A percentile compares a stretch with the other conserved stretches of the same genome.
These are phyloP conservation scores for Proteromonas lacertae DNA, from an alignment of 352 stramenopile genomes.

Conservation along the genomic window DNA sequence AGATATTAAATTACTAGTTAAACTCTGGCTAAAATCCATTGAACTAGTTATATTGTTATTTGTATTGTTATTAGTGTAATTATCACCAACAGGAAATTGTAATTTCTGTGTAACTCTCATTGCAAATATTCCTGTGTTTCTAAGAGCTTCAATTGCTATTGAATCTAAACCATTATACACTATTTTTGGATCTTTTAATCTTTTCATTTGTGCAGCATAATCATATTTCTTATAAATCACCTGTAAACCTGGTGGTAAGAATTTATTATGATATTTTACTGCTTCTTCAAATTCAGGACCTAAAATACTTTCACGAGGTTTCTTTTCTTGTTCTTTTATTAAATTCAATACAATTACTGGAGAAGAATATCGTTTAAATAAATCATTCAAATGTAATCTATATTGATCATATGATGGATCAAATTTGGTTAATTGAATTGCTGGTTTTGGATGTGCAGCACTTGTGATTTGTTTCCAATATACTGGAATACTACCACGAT, in stretches of 20 bases:
- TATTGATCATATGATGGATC: conserved; percentile 79
- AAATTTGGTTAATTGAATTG: conserved; percentile 72
- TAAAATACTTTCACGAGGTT: conserved; percentile 80
- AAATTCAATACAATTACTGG: conserved; percentile 87
- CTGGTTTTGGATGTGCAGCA: conserved; percentile 81
- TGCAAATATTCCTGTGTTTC: too few species aligned
- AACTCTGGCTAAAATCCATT: too few species aligned
- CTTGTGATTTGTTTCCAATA: conserved; percentile 96
- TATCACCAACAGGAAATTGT: too few species aligned
- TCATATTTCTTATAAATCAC: conserved; percentile 83
- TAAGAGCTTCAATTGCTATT: too few species aligned
- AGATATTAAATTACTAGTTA: too few species aligned
- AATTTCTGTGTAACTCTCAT: too few species aligned
- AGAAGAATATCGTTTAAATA: conserved; percentile 75
- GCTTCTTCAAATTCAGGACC: conserved; percentile 81
- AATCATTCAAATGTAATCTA: conserved; percentile 46
- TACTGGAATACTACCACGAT: conserved; percentile 90
- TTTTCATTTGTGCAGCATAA: conserved; percentile 9
- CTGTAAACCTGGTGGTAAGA: conserved; percentile 30
- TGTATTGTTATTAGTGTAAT: too few species aligned
- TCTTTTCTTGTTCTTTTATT: conserved; percentile 75
- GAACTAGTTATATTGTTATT: too few species aligned
- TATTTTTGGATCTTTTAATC: too few species aligned
- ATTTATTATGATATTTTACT: conserved; percentile 85
- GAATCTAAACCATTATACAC: too few species aligned